Base-by-base conservation (phyloP, 2,329 filamentous ascomycete species). In the Escovopsis sp. region DNA sequence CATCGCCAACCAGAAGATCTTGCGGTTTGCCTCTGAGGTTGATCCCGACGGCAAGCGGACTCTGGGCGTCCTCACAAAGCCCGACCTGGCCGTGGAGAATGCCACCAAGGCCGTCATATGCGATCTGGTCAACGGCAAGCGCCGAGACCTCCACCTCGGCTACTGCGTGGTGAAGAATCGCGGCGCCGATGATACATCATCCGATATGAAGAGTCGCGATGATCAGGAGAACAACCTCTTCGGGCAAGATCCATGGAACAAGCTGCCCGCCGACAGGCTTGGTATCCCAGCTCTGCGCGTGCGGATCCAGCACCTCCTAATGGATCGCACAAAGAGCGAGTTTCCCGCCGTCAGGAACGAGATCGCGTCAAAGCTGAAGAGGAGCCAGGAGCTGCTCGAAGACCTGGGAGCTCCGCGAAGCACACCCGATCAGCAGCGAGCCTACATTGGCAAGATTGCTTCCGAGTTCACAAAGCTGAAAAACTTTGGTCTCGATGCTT, bases 21-120 rank as follows among this genome's bases (percentile, higher is more conserved):
- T 67, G 1, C 55, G 56, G 0, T 52, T 57, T 2, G 61, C 63
- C 0, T 54, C 58, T 2, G 53, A 57, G 0, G 57, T 44, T 0
- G 70, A 72, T 11, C 59, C 62, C 0, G 42, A 57, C 0, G 67
- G 68, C 0, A 46, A 53, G 4, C 47, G 68, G 0, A 72, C 68
- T 0, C 51, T 72, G 7, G 66, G 64, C 0, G 63, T 72, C 0
- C 58, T 80, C 0, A 81, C 76, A 0, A 81, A 80, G 47, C 70
- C 74, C 0, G 77, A 82, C 43, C 57, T 79, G 0, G 66, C 69
- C 0, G 53, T 52, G 0, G 69, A 73, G 38, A 43, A 51, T 0
- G 57, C 57, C 0, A 64, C 56, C 1, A 56, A 65, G 24, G 50
- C 56, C 0, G 58, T 58, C 1, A 55, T 66, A 1, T 53, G 65